These are phyloP conservation scores for Boletus rufocinnamomeus DNA, from an alignment of 768 basidiomycete genomes.

Conservation along the genomic window DNA sequence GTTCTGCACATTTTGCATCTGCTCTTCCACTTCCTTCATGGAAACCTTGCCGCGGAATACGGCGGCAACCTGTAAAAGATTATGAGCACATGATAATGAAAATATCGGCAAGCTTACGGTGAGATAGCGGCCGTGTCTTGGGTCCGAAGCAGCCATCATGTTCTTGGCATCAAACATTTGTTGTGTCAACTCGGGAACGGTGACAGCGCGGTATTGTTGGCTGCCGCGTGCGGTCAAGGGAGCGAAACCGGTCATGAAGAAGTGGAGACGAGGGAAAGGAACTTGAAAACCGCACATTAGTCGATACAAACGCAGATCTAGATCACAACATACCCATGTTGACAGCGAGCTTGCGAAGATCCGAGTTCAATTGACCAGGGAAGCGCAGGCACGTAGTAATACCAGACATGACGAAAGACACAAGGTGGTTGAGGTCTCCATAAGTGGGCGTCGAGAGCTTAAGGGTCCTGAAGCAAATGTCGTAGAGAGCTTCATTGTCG, in stretches of 20 bases:
- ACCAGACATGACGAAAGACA: slow-evolving; percentile 98
- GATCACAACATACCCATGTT: slow-evolving; percentile 83
- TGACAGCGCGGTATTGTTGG: slow-evolving; percentile 94
- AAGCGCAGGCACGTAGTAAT: slow-evolving; percentile 98
- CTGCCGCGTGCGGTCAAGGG: slow-evolving; percentile 93
- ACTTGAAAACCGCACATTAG: slow-evolving; percentile 47
- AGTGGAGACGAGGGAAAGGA: slow-evolving; percentile 98
- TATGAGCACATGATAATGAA: background rate
- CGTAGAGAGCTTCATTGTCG: slow-evolving; percentile 98
- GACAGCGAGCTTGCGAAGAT: slow-evolving; percentile 95
- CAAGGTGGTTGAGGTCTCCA: slow-evolving; percentile 97
- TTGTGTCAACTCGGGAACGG: slow-evolving; percentile 95
- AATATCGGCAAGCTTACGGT: slow-evolving; percentile 55
- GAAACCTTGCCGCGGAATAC: slow-evolving; percentile 99
- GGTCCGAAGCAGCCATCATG: slow-evolving; percentile 99
- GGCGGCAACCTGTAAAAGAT: slow-evolving; percentile 67
- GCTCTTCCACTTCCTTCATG: slow-evolving; percentile 99
- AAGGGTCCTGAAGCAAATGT: slow-evolving; percentile 98
- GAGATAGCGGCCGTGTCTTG: slow-evolving; percentile 95
- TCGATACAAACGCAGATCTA: background rate
- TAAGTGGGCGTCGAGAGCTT: slow-evolving; percentile 96
- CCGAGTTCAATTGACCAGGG: slow-evolving; percentile 99
- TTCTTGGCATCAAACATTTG: slow-evolving; percentile 99
- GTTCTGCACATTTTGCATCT: slow-evolving; percentile 96
- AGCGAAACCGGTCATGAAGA: slow-evolving; percentile 98